These are phyloP conservation scores for Seiridium unicorne DNA, from an alignment of 2,329 filamentous ascomycete species.

Conservation along the genomic window DNA sequence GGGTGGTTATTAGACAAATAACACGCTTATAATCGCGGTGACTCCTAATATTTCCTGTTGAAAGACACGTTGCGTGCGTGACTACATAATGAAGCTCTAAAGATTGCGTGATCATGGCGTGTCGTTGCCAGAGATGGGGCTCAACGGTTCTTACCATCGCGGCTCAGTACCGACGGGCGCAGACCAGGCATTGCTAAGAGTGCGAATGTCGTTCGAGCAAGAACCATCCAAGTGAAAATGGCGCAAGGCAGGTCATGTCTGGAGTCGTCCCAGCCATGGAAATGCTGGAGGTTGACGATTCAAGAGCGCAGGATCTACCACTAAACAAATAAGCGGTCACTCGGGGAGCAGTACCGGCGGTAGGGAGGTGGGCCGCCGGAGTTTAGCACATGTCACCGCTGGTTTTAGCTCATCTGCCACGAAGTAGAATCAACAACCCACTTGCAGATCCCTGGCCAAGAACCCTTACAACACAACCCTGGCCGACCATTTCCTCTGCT, in stretches of 20 bases:
- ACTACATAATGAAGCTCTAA: no score
- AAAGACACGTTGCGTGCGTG: no score
- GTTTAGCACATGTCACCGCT: conserved; percentile 2
- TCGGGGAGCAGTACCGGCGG: background rate
- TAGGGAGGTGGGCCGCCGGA: background rate
- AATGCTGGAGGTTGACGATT: background rate
- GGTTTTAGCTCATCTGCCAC: background rate
- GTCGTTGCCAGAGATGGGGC: no score
- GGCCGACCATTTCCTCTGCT: no score
- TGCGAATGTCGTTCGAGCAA: no score
- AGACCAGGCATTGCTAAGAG: no score
- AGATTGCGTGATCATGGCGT: no score
- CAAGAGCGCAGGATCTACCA: background rate
- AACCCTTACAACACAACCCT: background rate
- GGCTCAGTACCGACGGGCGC: no score
- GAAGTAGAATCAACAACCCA: background rate
- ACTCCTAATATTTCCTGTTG: no score
- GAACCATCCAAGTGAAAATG: background rate
- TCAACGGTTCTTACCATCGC: no score
- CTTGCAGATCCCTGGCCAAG: background rate
- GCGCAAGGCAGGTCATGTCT: background rate
- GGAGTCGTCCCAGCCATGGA: background rate
- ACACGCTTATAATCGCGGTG: no score
- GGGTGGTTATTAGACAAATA: no score
- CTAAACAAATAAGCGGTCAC: background rate